Base-by-base conservation (phyloP, 2,329 filamentous ascomycete genomes). In the Colletotrichum acutatum region DNA sequence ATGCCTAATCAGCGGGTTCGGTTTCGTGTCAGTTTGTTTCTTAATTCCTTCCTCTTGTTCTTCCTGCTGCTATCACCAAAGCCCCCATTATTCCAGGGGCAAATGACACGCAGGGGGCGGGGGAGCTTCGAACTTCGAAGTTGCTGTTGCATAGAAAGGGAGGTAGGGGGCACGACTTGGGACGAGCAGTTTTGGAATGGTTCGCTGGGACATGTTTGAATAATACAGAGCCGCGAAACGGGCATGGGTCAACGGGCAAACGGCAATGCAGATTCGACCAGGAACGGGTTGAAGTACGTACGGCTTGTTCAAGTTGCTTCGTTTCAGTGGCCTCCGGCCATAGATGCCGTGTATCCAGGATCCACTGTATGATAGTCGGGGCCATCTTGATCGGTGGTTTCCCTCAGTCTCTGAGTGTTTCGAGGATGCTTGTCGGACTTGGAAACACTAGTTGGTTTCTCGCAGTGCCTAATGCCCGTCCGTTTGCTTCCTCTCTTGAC, bases 261-360 rank as follows among this genome's bases (percentile, higher is more conserved):
- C 37, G 16, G 37, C 37, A 54, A 37, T 57, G n/a, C 60, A 5
- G 32, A 26, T 60, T 59, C 53, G 37, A 30, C 53, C 24, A 24
- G 5, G n/a, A 26, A 61, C 26, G 52, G 42, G 60, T 58, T 30
- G 65, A n/a, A 60, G 12, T 79, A 54, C 84, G 77, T 81, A 89
- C 89, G 71, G 82, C 82, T 37, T 80, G 80, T 74, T 83, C 80
- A 42, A 89, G 84, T 32, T 90, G 81, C 42, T 80, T 81, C 14
- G 89, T 90, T 78, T 86, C 81, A 59, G 77, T 79, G 26, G 85
- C 88, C 67, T 81, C 81, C n/a, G 88, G 86, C 88, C 89, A 92
- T 64, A 91, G 83, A 3, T 80, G 75, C 49, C 90, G 84, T 4
- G 90, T 92, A 80, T 92, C 90, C 49, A 92, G 81, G 68, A 91